A percentile compares a stretch with the other conserved stretches of the same genome.
These are phyloP conservation scores for Chalciporus piperatus DNA, from an alignment of 768 basidiomycete genomes.

Conservation along the genomic window DNA sequence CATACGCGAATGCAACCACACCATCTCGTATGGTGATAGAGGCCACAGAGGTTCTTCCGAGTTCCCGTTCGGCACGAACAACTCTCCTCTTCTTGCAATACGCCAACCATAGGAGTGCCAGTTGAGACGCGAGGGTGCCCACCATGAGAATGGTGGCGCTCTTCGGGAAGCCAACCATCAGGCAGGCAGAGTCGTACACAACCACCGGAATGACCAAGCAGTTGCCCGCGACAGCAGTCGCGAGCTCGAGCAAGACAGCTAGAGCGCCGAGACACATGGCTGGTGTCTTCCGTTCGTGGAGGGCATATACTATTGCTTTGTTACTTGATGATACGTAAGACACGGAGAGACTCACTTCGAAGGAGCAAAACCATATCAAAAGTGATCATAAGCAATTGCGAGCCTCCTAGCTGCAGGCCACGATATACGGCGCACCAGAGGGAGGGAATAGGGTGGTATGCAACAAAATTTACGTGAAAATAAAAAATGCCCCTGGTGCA, in stretches of 20 bases:
- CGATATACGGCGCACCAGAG: too few relatives aligned
- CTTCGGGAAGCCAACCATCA: not conserved
- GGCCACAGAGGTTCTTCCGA: not conserved
- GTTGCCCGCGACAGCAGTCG: not conserved
- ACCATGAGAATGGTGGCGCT: not conserved
- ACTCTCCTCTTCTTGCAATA: slow-evolving; percentile 10
- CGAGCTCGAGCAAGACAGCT: slow-evolving; percentile 12
- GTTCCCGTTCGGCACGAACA: not conserved
- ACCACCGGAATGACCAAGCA: slow-evolving; percentile 1
- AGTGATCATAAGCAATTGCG: slow-evolving; percentile 11
- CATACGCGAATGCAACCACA: slow-evolving; percentile 8
- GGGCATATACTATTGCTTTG: slow-evolving; percentile 18
- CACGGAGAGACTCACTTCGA: slow-evolving; percentile 15
- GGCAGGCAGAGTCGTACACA: slow-evolving; percentile 16
- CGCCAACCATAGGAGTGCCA: slow-evolving; percentile 17
- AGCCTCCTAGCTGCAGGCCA: too few relatives aligned
- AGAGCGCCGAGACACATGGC: not conserved
- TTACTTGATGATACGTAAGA: not conserved
- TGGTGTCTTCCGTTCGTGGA: slow-evolving; percentile 7
- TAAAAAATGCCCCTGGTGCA: slow-evolving; percentile 6
- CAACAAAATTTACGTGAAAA: slow-evolving; percentile 1
- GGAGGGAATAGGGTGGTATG: not conserved
- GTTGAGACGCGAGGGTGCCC: slow-evolving; percentile 12
- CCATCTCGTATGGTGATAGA: slow-evolving; percentile 27
- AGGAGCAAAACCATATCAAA: slow-evolving; percentile 21